phyloP scores from a whole-genome alignment of 164 flowering plant genomes.

The Piper betle region DNA sequence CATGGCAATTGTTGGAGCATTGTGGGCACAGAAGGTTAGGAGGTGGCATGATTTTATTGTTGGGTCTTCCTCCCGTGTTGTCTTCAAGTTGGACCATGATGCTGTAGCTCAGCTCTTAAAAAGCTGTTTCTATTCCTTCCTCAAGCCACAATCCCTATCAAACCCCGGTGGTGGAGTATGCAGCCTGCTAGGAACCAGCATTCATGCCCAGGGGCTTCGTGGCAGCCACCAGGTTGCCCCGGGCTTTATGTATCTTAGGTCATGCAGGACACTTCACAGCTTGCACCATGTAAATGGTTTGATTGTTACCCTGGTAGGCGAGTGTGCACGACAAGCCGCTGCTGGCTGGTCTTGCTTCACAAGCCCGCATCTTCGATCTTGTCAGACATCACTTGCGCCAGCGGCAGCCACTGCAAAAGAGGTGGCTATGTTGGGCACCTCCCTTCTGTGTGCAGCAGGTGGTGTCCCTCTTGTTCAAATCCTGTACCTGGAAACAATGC shows the following conservation, averaged over 20 bases:
- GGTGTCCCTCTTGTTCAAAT: constrained; percentile 48
- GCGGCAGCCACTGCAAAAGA: constrained; percentile 48
- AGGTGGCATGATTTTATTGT: constrained; percentile 82
- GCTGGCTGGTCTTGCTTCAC: constrained; percentile 24
- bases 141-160: constrained; percentile 27
- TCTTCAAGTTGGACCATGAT: constrained; percentile 52
- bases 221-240: constrained; percentile 40
- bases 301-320: constrained; percentile 46
- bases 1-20: constrained; percentile 59
- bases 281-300: constrained; percentile 34
- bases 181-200: constrained; percentile 48
- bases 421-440: constrained; percentile 66
- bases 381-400: constrained; percentile 44
- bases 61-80: constrained; percentile 45
- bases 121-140: constrained; percentile 62
- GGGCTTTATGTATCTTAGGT: constrained; percentile 67
- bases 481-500: constrained; percentile 51
- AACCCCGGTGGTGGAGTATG: constrained; percentile 30
- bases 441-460: constrained; percentile 58
- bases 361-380: constrained; percentile 28
- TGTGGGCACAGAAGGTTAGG: constrained; percentile 85
- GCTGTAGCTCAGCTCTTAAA: constrained; percentile 68
- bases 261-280: constrained; percentile 44
- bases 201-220: constrained; percentile 26
- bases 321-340: constrained; percentile 37